phyloP scores from a whole-genome alignment of 768 basidiomycete species.

The Hypsizygus marmoreus region DNA sequence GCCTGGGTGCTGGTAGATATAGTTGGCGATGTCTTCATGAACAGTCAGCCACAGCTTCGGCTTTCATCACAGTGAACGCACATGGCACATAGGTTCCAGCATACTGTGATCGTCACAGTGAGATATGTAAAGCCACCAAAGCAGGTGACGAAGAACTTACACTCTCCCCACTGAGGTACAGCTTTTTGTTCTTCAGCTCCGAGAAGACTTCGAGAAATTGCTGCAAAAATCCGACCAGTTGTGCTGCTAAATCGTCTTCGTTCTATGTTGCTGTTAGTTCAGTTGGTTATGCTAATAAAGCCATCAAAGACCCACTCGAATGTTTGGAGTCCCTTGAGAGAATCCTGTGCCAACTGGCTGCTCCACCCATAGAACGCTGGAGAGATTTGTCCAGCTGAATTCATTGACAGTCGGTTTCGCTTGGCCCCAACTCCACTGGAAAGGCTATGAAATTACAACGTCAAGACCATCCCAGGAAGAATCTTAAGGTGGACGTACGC shows the following conservation, averaged over 20 bases:
- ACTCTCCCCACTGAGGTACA: slow-evolving; percentile 75
- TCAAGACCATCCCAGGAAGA: not conserved
- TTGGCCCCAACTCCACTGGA: slow-evolving; percentile 65
- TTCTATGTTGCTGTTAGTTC: too few species aligned
- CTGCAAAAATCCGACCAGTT: slow-evolving; percentile 62
- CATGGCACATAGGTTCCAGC: slow-evolving; percentile 66
- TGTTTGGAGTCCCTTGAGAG: slow-evolving; percentile 68
- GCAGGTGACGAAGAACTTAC: slow-evolving; percentile 46
- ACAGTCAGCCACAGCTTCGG: too few species aligned
- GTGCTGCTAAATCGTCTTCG: slow-evolving; percentile 49
- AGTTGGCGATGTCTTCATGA: slow-evolving; percentile 70
- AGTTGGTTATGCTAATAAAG: too few species aligned
- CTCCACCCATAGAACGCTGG: slow-evolving; percentile 73
- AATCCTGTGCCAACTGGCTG: slow-evolving; percentile 83
- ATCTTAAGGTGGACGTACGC: slow-evolving; percentile 47
- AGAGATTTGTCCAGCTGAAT: slow-evolving; percentile 79
- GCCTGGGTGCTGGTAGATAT: slow-evolving; percentile 61
- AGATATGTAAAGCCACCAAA: not conserved
- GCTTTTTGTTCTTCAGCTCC: slow-evolving; percentile 71
- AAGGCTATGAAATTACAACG: slow-evolving; percentile 45
- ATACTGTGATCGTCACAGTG: slow-evolving; percentile 44
- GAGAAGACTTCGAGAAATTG: slow-evolving; percentile 78
- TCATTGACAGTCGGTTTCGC: slow-evolving; percentile 66
- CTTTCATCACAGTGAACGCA: too few species aligned
- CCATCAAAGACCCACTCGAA: slow-evolving; percentile 42